phyloP scores from a whole-genome alignment of 179 eudicot species.

The Silene coronaria region DNA sequence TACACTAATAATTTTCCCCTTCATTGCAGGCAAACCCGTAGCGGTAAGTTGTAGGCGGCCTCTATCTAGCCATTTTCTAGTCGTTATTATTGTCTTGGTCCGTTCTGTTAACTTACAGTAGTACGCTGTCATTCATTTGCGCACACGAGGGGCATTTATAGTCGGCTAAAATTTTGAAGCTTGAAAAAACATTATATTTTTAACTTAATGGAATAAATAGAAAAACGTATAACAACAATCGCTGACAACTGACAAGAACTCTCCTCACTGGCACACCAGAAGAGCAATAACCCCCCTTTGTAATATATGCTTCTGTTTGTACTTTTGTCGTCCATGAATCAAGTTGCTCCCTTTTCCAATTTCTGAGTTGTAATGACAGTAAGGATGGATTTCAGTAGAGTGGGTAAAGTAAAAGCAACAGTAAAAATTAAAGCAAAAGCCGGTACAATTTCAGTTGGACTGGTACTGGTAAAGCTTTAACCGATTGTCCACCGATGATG shows the following conservation, averaged over 20 bases:
- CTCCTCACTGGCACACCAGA: not conserved
- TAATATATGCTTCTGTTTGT: not conserved
- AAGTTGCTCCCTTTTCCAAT: not conserved
- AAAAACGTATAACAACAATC: not conserved
- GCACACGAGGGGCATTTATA: conserved; percentile 22
- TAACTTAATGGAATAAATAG: no score
- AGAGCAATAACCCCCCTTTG: not conserved
- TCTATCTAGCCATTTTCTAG: no score
- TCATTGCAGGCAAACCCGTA: no score
- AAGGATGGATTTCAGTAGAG: no score
- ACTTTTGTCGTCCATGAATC: not conserved
- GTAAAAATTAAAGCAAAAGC: no score
- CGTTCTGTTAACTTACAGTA: not conserved
- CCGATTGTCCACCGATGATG: no score
- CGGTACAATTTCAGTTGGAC: no score
- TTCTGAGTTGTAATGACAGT: not conserved
- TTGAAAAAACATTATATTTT: not conserved
- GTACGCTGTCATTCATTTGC: conserved; percentile 8
- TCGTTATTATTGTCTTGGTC: not conserved
- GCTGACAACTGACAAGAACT: not conserved
- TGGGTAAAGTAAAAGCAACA: no score
- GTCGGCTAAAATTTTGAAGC: not conserved
- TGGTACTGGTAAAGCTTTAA: no score
- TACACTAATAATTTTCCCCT: no score
- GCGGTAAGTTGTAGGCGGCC: no score